Conservation (phyloP, 140 eudicot species). For the Anethum foeniculum region DNA sequence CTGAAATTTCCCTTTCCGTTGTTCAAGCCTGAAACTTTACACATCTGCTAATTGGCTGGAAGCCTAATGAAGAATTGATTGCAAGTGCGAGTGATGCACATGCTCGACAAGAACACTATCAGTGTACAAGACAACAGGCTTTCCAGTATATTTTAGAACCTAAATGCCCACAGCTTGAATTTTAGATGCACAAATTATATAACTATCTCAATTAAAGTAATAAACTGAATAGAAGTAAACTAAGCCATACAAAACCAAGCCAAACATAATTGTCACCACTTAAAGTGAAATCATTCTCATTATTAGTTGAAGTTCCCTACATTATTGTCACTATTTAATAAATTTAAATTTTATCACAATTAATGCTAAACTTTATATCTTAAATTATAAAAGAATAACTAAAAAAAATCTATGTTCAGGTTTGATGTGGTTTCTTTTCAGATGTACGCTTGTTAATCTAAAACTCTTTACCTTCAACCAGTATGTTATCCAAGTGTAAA, state of each 20-base stretch:
- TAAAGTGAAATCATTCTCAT: background rate
- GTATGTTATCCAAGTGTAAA: background rate
- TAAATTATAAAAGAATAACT: no score
- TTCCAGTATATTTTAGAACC: background rate
- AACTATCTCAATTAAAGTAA: background rate
- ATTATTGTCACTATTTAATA: background rate
- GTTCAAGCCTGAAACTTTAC: background rate
- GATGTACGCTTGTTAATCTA: background rate
- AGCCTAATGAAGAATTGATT: background rate
- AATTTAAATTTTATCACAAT: no score
- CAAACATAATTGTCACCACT: background rate
- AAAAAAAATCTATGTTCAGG: background rate
- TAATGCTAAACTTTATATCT: background rate
- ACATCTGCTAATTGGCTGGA: background rate
- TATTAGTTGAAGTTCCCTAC: background rate
- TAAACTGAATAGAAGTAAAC: background rate
- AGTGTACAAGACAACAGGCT: background rate
- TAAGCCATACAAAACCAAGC: background rate
- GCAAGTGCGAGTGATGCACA: background rate
- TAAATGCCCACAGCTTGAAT: background rate
- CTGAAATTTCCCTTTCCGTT: background rate
- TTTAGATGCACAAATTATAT: background rate
- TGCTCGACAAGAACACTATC: background rate
- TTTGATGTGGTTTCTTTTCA: background rate
- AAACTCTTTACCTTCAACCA: background rate